Base-by-base conservation (phyloP, 768 basidiomycete species). In the Chiua virens region DNA sequence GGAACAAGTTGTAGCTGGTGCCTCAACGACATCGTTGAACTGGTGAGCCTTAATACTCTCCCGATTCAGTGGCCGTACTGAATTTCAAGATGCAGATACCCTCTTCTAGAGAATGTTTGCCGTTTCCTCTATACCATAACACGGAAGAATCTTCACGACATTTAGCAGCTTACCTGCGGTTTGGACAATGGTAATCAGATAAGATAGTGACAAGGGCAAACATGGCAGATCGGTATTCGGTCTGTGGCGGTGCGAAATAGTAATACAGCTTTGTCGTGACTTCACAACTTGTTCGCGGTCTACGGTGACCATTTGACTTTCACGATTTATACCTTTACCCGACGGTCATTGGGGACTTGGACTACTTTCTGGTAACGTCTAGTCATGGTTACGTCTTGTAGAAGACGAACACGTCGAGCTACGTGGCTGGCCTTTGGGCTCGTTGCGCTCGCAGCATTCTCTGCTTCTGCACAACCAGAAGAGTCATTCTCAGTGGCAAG, bases 391-490 rank as follows among this genome's bases (percentile, higher is more conserved):
- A 21, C 40, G 42, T 53, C 63, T 56, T 55, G 44, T 27, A 48
- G 56, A 52, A 52, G 59, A 42, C 60, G 56, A 35, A 62, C 56
- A 53, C 63, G 72, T 56, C 79, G 78, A 60, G 79, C 79, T 41
- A 71, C 76, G 42, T 85, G 83, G 82, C 65, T 85, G 40, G 80
- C 81, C 43, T 82, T 83, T 67, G 80, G 79, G 50, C 73, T 85
- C 56, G 70, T 83, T 57, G 78, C 78, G 48, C 64, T 84, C 21
- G 69, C 77, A 36, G 74, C 71, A 23, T 64, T 76, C 39, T 70
- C 77, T 47, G 73, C 75, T 30, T 74, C 78, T 46, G 76, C 76
- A 43, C 75, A 75, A 17, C 54, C 59, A 41, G 58, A 61, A 25
- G 17, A 41, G 10, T 47, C 56, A 1, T 22, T 51, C 20, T 53